Evolutionary conservation across 164 flowering plant genomes (phyloP).

Genomic region (Chloranthus sessilifolius): DNA sequence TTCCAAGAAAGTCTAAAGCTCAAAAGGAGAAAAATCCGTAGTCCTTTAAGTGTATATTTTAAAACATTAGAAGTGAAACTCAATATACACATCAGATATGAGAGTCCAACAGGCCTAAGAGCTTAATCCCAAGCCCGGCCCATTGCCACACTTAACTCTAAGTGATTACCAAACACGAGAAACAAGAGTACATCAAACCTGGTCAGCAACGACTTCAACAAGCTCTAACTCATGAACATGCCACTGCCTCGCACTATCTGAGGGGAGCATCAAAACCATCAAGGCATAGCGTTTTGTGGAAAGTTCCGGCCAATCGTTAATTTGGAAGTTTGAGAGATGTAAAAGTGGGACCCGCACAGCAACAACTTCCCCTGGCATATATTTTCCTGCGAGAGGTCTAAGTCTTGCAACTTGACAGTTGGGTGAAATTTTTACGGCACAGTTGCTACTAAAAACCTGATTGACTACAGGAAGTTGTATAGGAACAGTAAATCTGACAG

Average conservation of each 20-base stretch:
- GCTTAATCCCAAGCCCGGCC: too few relatives aligned
- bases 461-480: slow-evolving; percentile 67
- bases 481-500: slow-evolving; percentile 68
- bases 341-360: slow-evolving; percentile 87
- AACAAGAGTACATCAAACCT: slow-evolving; percentile 31
- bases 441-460: slow-evolving; percentile 61
- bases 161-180: too few relatives aligned
- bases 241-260: slow-evolving; percentile 83
- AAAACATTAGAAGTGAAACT: too few relatives aligned
- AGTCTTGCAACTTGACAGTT: slow-evolving; percentile 66
- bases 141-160: neutral
- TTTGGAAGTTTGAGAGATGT: slow-evolving; percentile 71
- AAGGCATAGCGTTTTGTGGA: slow-evolving; percentile 72
- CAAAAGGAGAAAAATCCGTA: too few relatives aligned
- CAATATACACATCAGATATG: too few relatives aligned
- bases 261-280: slow-evolving; percentile 91
- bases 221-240: slow-evolving; percentile 86
- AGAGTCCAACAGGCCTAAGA: too few relatives aligned
- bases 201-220: slow-evolving; percentile 91
- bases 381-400: slow-evolving; percentile 53
- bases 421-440: slow-evolving; percentile 67
- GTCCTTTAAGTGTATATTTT: too few relatives aligned
- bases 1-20: too few relatives aligned
- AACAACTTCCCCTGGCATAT: slow-evolving; percentile 74
- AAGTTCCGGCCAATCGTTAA: slow-evolving; percentile 76